A percentile compares a stretch with the other conserved stretches of the same genome.
These are phyloP conservation scores for Cylindrotheca fusiformis DNA, from an alignment of 108 stramenopile genomes.

Conservation along the genomic window DNA sequence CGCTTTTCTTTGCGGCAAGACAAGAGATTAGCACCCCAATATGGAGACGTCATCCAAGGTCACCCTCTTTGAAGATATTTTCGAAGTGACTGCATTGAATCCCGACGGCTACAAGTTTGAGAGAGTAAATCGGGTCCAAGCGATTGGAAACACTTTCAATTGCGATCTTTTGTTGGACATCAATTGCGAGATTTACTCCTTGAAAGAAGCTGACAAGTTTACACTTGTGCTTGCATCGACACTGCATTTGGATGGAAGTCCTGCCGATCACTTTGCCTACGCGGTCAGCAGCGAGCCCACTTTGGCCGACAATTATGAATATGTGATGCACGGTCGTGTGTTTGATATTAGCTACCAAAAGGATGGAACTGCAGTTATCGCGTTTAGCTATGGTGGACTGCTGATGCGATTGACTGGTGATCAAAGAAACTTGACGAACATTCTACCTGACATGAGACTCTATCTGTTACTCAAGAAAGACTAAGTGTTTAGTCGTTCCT, in stretches of 20 bases:
- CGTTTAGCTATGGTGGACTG: constrained; percentile 92
- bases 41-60: constrained; percentile 74
- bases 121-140: constrained; percentile 87
- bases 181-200: constrained; percentile 89
- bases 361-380: constrained; percentile 79
- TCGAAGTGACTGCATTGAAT: constrained; percentile 91
- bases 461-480: constrained; percentile 90
- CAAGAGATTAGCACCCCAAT: constrained; percentile 4
- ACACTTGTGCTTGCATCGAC: constrained; percentile 92
- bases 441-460: constrained; percentile 88
- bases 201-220: constrained; percentile 85
- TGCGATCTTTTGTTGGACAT: constrained; percentile 94
- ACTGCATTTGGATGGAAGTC: constrained; percentile 88
- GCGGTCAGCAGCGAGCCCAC: constrained; percentile 65
- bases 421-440: constrained; percentile 85
- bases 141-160: constrained; percentile 92
- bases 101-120: constrained; percentile 92
- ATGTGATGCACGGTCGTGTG: constrained; percentile 97
- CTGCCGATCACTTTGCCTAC: constrained; percentile 92
- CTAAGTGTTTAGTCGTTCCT: constrained; percentile 24
- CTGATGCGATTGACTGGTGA: constrained; percentile 94
- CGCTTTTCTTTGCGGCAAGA: not conserved
- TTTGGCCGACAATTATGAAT: constrained; percentile 95
- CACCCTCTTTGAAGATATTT: constrained; percentile 97
- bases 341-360: constrained; percentile 88